Percentiles rank a stretch among this genome's conserved stretches.
These are phyloP conservation scores for Spirogloea muscicola DNA, from an alignment of 139 green algal species.

Conservation along the genomic window DNA sequence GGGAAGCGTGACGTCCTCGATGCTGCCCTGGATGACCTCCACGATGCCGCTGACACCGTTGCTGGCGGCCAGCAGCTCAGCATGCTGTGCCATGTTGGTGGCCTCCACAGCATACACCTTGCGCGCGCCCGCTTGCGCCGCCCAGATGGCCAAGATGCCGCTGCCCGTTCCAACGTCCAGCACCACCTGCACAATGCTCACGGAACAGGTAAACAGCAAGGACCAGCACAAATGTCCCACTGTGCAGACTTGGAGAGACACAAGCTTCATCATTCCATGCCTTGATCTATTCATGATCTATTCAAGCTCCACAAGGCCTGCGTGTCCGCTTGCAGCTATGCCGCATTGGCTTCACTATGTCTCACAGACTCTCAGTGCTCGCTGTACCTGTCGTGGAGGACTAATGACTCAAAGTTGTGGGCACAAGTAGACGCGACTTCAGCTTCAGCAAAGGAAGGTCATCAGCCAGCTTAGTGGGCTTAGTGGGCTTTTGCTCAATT, in stretches of 20 bases:
- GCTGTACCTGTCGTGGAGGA: too few relatives aligned
- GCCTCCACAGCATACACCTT: conserved; percentile 95
- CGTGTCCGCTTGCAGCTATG: too few relatives aligned
- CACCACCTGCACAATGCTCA: conserved; percentile 61
- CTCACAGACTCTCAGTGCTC: too few relatives aligned
- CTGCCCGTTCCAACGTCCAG: conserved; percentile 92
- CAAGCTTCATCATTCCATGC: too few relatives aligned
- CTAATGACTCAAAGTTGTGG: too few relatives aligned
- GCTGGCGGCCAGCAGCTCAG: conserved; percentile 67
- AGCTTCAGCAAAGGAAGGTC: too few relatives aligned
- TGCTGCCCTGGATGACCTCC: conserved; percentile 89
- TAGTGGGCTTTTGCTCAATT: too few relatives aligned
- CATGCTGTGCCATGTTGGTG: conserved; percentile 84
- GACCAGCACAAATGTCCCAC: neutral
- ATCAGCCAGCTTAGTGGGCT: too few relatives aligned
- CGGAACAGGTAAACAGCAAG: neutral
- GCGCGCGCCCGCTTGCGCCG: conserved; percentile 63
- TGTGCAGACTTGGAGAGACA: neutral
- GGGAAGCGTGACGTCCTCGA: conserved; percentile 90
- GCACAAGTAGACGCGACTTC: too few relatives aligned
- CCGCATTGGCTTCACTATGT: too few relatives aligned
- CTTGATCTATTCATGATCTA: too few relatives aligned
- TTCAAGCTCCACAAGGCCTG: too few relatives aligned
- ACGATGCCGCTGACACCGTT: conserved; percentile 75
- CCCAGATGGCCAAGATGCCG: conserved; percentile 96